phyloP scores from a whole-genome alignment of 2,329 filamentous ascomycete genomes.

The Exophiala alcalophila region DNA sequence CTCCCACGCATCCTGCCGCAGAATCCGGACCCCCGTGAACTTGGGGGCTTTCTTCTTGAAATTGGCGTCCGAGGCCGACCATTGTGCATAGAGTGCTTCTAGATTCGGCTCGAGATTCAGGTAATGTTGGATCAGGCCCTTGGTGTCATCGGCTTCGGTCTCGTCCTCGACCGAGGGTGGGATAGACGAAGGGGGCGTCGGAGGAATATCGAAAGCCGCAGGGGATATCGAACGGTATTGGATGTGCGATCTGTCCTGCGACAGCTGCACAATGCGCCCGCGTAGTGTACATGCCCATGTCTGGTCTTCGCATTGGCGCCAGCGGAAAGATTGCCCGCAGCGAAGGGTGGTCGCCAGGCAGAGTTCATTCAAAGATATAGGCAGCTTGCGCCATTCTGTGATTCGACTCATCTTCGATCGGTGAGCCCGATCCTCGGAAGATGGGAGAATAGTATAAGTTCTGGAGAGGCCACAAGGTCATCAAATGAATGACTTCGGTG shows the following conservation, averaged over 20 bases:
- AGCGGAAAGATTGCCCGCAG: slow-evolving; percentile 92
- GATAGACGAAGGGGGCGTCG: slow-evolving; percentile 40
- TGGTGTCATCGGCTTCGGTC: slow-evolving; percentile 55
- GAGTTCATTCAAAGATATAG: slow-evolving; percentile 76
- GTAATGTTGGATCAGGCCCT: slow-evolving; percentile 74
- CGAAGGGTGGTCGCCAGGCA: slow-evolving; percentile 92
- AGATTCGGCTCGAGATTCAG: slow-evolving; percentile 82
- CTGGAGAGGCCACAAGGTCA: too few relatives aligned
- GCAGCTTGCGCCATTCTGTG: slow-evolving; percentile 84
- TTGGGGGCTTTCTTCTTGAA: slow-evolving; percentile 82
- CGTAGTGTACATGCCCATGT: slow-evolving; percentile 89
- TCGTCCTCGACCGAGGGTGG: slow-evolving; percentile 36
- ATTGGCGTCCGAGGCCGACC: slow-evolving; percentile 81
- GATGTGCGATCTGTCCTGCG: slow-evolving; percentile 73
- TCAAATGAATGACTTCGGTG: too few relatives aligned
- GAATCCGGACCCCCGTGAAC: slow-evolving; percentile 86
- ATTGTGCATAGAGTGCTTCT: slow-evolving; percentile 73
- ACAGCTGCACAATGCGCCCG: slow-evolving; percentile 79
- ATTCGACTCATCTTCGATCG: slow-evolving; percentile 39
- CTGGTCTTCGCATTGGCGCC: slow-evolving; percentile 74
- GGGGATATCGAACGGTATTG: slow-evolving; percentile 72
- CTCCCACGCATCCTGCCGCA: slow-evolving; percentile 96
- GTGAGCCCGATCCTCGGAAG: too few relatives aligned
- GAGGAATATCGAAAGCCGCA: slow-evolving; percentile 32
- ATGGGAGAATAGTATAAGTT: too few relatives aligned